phyloP scores from a whole-genome alignment of 805 yeast genomes.

The Zygosaccharomyces lentus region DNA sequence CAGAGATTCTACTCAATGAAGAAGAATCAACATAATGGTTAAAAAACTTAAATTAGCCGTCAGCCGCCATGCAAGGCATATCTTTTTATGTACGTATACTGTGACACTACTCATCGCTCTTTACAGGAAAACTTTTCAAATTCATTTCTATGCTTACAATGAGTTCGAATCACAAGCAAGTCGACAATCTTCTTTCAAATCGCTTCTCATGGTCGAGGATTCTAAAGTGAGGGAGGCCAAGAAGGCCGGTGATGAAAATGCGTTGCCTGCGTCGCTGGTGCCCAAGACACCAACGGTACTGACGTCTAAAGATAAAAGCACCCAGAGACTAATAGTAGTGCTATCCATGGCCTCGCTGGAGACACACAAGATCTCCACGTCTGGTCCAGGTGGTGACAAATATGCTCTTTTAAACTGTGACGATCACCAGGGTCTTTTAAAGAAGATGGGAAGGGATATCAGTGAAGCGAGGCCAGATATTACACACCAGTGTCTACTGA shows the following conservation, averaged over 20 bases:
- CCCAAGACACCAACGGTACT: conserved; percentile 83
- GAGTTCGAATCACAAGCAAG: neutral
- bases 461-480: conserved; percentile 99
- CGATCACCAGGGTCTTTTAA: conserved; percentile 92
- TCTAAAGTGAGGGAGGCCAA: conserved; percentile 45
- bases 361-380: conserved; percentile 81
- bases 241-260: conserved; percentile 36
- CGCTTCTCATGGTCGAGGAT: conserved; percentile 41
- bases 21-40: neutral
- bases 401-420: conserved; percentile 94
- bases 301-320: conserved; percentile 76
- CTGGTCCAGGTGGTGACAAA: conserved; percentile 81
- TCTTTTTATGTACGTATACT: conserved; percentile 5
- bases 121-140: conserved; percentile 14
- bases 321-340: conserved; percentile 90
- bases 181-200: neutral
- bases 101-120: conserved; percentile 1
- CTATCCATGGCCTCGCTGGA: conserved; percentile 93
- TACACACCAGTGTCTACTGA: conserved; percentile 94
- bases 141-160: neutral
- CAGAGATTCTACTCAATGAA: too few species aligned
- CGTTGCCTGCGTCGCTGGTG: conserved; percentile 66
- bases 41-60: neutral
- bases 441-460: conserved; percentile 95
- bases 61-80: neutral